These are phyloP conservation scores for Cetraspora pellucida DNA, from an alignment of 192 early-diverging fungal genomes.

Conservation along the genomic window DNA sequence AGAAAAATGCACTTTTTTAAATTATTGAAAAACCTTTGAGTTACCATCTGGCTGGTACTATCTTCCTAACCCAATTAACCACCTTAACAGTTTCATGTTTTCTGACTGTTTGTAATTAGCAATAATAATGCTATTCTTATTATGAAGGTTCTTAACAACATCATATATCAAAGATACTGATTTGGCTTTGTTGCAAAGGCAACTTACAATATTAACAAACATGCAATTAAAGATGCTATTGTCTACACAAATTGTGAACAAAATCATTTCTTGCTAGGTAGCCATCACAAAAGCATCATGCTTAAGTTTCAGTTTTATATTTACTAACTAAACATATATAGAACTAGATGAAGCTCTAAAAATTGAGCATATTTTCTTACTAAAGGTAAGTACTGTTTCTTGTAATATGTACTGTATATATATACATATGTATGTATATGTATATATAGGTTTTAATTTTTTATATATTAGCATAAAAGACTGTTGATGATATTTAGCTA, in stretches of 20 bases:
- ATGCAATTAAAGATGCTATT: no score
- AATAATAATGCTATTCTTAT: conserved; percentile 1
- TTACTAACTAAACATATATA: neutral
- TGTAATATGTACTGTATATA: no score
- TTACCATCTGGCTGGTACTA: neutral
- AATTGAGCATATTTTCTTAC: neutral
- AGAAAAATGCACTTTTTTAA: neutral
- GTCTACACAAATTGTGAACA: neutral
- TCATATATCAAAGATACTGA: neutral
- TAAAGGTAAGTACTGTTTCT: neutral
- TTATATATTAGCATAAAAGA: no score
- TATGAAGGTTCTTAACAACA: neutral
- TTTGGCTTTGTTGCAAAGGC: no score
- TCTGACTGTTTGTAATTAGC: neutral
- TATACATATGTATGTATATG: no score
- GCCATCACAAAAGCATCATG: neutral
- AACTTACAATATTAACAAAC: no score
- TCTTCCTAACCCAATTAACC: neutral
- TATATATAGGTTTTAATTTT: no score
- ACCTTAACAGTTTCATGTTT: neutral
- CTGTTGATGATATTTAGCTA: no score
- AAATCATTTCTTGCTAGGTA: neutral
- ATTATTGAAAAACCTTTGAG: neutral
- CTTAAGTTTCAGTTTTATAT: neutral
- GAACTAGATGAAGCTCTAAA: neutral